Base-by-base conservation (phyloP, 1,284 basidiomycete species). In the Moniliella sp. region DNA sequence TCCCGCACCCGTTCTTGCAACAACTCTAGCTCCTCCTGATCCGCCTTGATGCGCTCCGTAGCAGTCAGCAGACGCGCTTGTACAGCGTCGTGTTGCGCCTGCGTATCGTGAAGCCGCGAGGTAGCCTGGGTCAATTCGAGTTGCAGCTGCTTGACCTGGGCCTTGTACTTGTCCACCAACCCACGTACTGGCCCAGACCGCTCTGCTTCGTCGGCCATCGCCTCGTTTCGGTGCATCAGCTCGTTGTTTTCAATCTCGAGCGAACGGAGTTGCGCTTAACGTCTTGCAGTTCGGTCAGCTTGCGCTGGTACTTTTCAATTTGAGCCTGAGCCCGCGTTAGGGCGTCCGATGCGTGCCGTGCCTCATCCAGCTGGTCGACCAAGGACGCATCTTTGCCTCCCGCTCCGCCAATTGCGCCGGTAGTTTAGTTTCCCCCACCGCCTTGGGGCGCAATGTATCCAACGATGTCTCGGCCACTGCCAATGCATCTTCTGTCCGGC, bases 281-380 rank as follows among this genome's bases (percentile, higher is more conserved):
- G 47, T 86, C 80, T 2, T 79, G 80, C 3, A 76, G 74, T 57
- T 93, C 88, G 49, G 94, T 86, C 3, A 94, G 69, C 64, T 94
- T 94, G 69, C 83, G 88, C 67, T 88, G 88, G 65, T 93, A 91
- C 62, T 94, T 97, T 62, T 94, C 84, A 69, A 93, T 82, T 18
- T 88, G 84, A 50, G 88, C 88, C 61, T 94, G 88, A 4, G 76
- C 78, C 66, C 88, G 93, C 50, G 81, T 76, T 18, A 84, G 65
- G 41, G 75, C 78, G 48, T 93, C 88, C 3, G 79, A 78, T 3
- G 80, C 75, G 62, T 91, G 83, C 18, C 37, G 34, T 30, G 44
- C 36, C 14, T 94, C 88, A 53, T 97, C 88, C 1, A 93, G 67
- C 61, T 91, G 76, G 52, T 94, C 88, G 55, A 83, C 86, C 37